Conservation (phyloP, 1,284 basidiomycete species). For the Malassezia globosa region DNA sequence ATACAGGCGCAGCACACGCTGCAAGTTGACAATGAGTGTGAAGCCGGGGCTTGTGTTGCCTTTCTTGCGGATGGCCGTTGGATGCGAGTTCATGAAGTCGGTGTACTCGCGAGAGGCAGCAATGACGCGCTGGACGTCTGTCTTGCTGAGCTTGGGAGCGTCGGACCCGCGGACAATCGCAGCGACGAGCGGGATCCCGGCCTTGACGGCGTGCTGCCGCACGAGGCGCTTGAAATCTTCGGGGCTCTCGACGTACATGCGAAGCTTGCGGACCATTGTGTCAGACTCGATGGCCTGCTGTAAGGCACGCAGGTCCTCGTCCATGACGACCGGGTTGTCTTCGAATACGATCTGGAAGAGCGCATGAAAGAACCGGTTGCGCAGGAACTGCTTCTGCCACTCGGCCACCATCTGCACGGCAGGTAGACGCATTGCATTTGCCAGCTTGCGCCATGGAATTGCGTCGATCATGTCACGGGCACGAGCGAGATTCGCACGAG, state of each 20-base stretch:
- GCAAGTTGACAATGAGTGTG: slow-evolving; percentile 31
- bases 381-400: slow-evolving; percentile 33
- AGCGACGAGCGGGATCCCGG: slow-evolving; percentile 39
- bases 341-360: slow-evolving; percentile 35
- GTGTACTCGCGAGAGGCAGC: slow-evolving; percentile 32
- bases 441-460: slow-evolving; percentile 39
- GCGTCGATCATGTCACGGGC: slow-evolving; percentile 30
- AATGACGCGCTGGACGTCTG: slow-evolving; percentile 38
- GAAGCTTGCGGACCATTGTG: slow-evolving; percentile 39
- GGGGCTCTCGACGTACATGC: slow-evolving; percentile 31
- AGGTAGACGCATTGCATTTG: slow-evolving; percentile 36
- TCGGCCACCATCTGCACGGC: slow-evolving; percentile 28
- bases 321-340: slow-evolving; percentile 35
- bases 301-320: slow-evolving; percentile 33
- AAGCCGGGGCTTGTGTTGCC: slow-evolving; percentile 33
- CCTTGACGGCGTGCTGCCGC: slow-evolving; percentile 31
- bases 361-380: slow-evolving; percentile 28
- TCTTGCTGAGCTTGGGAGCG: slow-evolving; percentile 37
- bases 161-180: slow-evolving; percentile 42
- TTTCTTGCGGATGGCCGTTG: slow-evolving; percentile 27
- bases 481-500: slow-evolving; percentile 33
- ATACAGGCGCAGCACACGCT: slow-evolving; percentile 33
- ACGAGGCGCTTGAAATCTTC: slow-evolving; percentile 41
- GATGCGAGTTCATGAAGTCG: slow-evolving; percentile 30
- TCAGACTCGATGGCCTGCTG: slow-evolving; percentile 28